Evolutionary conservation across 306 rosid species (phyloP), one percentile per base, ranked within the genome.

Genomic region (Inga oerstediana): DNA sequence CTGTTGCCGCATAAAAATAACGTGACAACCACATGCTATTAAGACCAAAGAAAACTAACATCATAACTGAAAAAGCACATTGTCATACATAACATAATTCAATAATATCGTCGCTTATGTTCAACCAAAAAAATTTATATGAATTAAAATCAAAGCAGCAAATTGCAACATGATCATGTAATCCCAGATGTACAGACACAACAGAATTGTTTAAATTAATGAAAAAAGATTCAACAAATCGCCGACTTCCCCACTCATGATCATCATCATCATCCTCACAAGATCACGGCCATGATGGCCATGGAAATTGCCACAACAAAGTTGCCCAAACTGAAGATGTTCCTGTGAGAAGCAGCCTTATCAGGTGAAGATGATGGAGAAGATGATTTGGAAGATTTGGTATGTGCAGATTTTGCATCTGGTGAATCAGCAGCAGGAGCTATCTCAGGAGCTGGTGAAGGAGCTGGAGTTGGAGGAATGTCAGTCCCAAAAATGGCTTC

Each of bases 401-500:
- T 84, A 2, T 86, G 90, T 14, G 78, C 83, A 71, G 82, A 22
- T 24, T 54, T 72, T 20, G 75, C 84, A 32, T 77, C 54, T 14
- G 97, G 98, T 82, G 92, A 54, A 85, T 96, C 99, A 9, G 98
- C 98, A 34, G 87, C 94, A 0, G 99, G 98, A 2, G 95, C 89
- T 59, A 81, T 35, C 0, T 84, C 90, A 0, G 98, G 98, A 61
- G 94, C 85, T 0, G 98, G 99, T 15, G 95, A 93, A 27, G 98
- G 99, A n/a, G 98, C 98, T 0, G 93, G 85, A 0, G 87, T 76
- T 9, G 97, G 99, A 66, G 98, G 97, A 4, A 94, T 89, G 69
- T 94, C 91, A 22, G 94, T 94, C 22, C 98, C 98, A 20, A 96
- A 96, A 66, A 96, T 91, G 22, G 97, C 94, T 86, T 90, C 97